These are phyloP conservation scores for Lanmaoa rubissima DNA, from an alignment of 768 basidiomycete genomes.

Conservation along the genomic window DNA sequence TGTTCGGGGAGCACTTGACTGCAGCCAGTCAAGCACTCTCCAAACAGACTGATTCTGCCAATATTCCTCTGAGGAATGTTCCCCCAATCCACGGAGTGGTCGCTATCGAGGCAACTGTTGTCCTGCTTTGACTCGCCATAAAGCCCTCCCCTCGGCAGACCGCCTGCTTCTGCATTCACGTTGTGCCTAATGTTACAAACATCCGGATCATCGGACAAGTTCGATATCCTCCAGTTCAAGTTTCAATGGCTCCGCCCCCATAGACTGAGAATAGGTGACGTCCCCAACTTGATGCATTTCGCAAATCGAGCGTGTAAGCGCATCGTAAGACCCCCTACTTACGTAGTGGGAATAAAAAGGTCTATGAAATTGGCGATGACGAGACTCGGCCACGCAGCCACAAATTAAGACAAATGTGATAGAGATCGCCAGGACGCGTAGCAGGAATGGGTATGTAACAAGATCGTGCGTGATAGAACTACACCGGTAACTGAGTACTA, in stretches of 20 bases:
- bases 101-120: background rate
- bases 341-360: too few relatives aligned
- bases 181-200: background rate
- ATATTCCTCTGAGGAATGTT: background rate
- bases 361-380: too few relatives aligned
- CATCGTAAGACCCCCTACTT: too few relatives aligned
- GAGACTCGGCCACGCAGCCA: too few relatives aligned
- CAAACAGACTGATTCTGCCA: slow-evolving; percentile 1
- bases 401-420: too few relatives aligned
- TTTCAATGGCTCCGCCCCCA: background rate
- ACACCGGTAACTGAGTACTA: too few relatives aligned
- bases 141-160: background rate
- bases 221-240: slow-evolving; percentile 1
- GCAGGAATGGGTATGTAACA: too few relatives aligned
- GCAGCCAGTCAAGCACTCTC: background rate
- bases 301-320: too few relatives aligned
- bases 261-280: background rate
- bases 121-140: background rate
- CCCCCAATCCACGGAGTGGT: background rate
- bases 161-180: too few relatives aligned
- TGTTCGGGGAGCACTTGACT: slow-evolving; percentile 11
- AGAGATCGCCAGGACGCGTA: too few relatives aligned
- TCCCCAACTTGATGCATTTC: background rate
- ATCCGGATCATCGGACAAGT: background rate
- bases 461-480: too few relatives aligned